Evolutionary conservation across 768 basidiomycete species (phyloP), one percentile per base, ranked within the genome.

Genomic region (Gloeopeniophorella convolvens): DNA sequence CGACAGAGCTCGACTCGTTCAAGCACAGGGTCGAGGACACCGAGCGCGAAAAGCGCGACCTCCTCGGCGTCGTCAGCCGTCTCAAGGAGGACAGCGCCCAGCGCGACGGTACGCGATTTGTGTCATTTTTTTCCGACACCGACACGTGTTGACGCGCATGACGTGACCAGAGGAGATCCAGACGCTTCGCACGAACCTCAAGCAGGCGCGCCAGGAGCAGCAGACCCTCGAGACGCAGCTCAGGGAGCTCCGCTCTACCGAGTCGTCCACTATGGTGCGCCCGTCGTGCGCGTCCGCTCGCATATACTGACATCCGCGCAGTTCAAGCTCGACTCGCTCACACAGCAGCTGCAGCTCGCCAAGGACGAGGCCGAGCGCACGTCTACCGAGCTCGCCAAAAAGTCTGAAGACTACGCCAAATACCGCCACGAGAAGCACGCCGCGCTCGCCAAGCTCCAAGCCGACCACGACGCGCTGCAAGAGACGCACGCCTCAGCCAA

Each of bases 11-110:
- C 7, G 81, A 80, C 30, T 63, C 68, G 5, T 62, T 89, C 31
- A 80, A 75, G 56, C 75, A 68, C 48, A 78, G 79, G 32, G 68
- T 85, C 4, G 82, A 89, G 18, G 86, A 89, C 53, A 76, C 77
- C 1, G 90, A 96, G 56, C 76, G 87, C 46, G 94, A 96, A 72
- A 96, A 96, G 68, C 80, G 91, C 28, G 90, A 94, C 55, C 76
- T 96, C 40, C 73, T 94, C 35, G 80, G 78, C 24, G 85, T 92
- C 36, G 79, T 93, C 4, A 91, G 86, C 64, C 77, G 88, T 45
- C 68, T 92, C 55, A 87, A 90, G 64, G 80, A 88, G 59, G 87
- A 93, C 53, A 72, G 75, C 34, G 61, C 74, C 7, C 79, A 85
- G 61, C 79, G 85, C 45, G 86, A 92, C 54, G 87, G 92, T 91